A percentile compares a stretch with the other conserved stretches of the same genome.
Conservation (phyloP, 2,329 filamentous ascomycete genomes). For the Boeremia exigua region DNA sequence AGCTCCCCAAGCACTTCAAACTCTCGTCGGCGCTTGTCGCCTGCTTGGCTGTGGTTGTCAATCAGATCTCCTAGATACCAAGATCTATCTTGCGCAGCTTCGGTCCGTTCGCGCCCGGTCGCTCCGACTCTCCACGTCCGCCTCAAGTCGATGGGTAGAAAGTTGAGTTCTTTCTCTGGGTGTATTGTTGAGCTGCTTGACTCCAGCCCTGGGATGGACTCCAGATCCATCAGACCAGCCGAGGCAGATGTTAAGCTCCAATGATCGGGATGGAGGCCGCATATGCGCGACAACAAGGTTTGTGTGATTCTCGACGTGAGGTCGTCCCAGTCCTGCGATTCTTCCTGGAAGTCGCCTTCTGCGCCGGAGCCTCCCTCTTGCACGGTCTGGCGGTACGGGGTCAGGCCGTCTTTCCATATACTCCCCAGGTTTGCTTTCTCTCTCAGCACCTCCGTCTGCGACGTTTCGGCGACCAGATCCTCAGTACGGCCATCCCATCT, state of each 20-base stretch:
- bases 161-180: constrained; percentile 53
- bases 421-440: constrained; percentile 63
- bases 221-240: constrained; percentile 61
- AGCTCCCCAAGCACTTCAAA: constrained; percentile 61
- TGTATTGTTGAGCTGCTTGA: constrained; percentile 36
- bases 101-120: constrained; percentile 66
- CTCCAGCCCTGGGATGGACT: constrained; percentile 65
- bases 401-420: constrained; percentile 61
- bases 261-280: constrained; percentile 52
- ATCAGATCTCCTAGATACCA: constrained; percentile 66
- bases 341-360: constrained; percentile 47
- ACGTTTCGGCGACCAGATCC: constrained; percentile 52
- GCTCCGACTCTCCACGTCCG: constrained; percentile 67
- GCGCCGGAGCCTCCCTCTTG: constrained; percentile 33
- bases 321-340: constrained; percentile 59
- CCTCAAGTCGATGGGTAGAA: constrained; percentile 66
- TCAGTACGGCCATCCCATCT: constrained; percentile 61
- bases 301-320: constrained; percentile 60
- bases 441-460: constrained; percentile 52
- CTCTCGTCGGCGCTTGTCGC: constrained; percentile 33
- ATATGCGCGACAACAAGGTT: constrained; percentile 58
- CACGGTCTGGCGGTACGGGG: constrained; percentile 55
- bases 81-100: constrained; percentile 66
- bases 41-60: constrained; percentile 47
- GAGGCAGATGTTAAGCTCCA: constrained; percentile 66